Percentiles rank a stretch among this genome's conserved stretches.
Evolutionary conservation across 441 rosid genomes (phyloP).

Genomic region (Arabidopsis lyrata): DNA sequence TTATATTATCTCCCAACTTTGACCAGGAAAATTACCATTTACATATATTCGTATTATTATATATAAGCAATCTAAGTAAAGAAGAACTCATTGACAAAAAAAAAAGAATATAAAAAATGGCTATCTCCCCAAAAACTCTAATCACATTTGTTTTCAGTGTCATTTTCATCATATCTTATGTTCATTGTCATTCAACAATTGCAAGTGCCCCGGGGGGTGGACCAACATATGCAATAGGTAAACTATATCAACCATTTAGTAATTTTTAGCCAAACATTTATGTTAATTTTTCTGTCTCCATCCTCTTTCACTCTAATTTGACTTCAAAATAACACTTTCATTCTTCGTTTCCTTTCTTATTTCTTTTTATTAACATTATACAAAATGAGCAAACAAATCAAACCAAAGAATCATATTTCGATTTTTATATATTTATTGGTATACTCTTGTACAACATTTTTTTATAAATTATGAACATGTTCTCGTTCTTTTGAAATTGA

Average conservation of each 20-base stretch:
- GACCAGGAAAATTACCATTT: neutral
- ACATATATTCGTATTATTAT: neutral
- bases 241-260: neutral
- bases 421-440: neutral
- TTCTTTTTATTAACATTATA: too few species aligned
- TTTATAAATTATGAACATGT: neutral
- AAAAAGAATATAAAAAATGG: neutral
- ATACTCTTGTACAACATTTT: neutral
- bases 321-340: too few species aligned
- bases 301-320: neutral
- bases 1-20: neutral
- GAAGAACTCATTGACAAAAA: neutral
- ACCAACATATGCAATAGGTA: neutral
- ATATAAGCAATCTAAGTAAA: neutral
- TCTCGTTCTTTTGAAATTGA: neutral
- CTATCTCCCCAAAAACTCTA: neutral
- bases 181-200: neutral
- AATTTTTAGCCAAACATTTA: neutral
- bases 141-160: neutral
- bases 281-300: neutral
- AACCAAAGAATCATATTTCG: too few species aligned
- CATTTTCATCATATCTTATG: neutral
- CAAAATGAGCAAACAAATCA: too few species aligned
- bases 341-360: neutral
- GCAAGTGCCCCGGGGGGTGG: neutral